phyloP scores from a whole-genome alignment of 2,329 filamentous ascomycete genomes.

The Atkinsonella texensis region DNA sequence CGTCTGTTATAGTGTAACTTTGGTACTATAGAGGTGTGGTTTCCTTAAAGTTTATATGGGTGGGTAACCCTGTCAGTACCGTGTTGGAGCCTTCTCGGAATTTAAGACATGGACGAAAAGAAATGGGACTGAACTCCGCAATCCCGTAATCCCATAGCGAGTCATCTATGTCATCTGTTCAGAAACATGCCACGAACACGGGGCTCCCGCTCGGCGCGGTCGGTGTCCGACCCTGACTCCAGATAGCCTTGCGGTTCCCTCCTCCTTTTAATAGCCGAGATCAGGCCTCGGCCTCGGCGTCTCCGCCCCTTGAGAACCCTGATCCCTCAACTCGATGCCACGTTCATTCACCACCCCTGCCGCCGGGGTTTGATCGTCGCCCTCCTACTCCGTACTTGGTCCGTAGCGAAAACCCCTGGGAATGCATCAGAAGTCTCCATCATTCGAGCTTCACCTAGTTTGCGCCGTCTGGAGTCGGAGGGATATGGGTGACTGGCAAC shows the following conservation, averaged over 20 bases:
- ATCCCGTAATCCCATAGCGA: neutral
- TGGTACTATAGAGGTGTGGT: too few relatives aligned
- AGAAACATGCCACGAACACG: neutral
- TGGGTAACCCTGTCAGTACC: too few relatives aligned
- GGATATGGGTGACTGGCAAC: too few relatives aligned
- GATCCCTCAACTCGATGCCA: neutral
- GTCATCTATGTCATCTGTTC: neutral
- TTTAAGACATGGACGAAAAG: too few relatives aligned
- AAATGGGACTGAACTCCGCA: too few relatives aligned
- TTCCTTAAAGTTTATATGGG: too few relatives aligned
- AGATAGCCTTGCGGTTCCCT: neutral
- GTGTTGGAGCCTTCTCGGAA: too few relatives aligned
- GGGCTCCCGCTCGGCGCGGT: slow-evolving; percentile 6
- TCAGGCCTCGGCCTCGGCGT: slow-evolving; percentile 4
- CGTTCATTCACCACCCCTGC: neutral
- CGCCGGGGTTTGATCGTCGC: neutral
- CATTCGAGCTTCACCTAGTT: too few relatives aligned
- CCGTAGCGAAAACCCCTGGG: neutral
- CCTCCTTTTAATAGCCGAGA: neutral
- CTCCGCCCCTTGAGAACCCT: neutral
- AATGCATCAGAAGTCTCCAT: neutral
- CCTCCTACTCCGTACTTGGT: neutral
- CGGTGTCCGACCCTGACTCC: slow-evolving; percentile 4
- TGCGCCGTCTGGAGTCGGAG: too few relatives aligned
- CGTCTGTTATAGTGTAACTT: too few relatives aligned